A percentile compares a stretch with the other conserved stretches of the same genome.
phyloP scores from a whole-genome alignment of 257 asterid genomes.

The Nicotiana tabacum region DNA sequence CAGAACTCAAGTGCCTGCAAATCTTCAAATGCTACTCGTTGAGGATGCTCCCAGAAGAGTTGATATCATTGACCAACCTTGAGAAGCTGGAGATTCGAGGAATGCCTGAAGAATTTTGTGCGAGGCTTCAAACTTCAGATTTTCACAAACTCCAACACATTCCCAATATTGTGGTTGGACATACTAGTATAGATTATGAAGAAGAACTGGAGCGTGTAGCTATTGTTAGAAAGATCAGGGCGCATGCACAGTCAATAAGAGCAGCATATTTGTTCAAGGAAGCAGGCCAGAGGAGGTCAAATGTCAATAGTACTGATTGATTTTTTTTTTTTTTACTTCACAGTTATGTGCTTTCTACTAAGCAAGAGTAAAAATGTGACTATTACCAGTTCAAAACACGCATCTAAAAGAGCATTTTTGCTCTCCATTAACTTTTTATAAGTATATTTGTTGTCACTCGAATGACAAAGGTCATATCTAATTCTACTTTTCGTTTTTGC shows the following conservation, averaged over 20 bases:
- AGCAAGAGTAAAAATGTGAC: neutral
- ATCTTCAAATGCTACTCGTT: neutral
- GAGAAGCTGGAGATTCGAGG: slow-evolving; percentile 7
- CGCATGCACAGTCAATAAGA: neutral
- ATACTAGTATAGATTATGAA: neutral
- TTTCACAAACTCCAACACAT: neutral
- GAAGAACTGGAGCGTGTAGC: neutral
- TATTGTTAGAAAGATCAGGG: neutral
- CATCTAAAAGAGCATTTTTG: neutral
- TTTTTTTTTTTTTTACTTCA: neutral
- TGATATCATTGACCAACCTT: neutral
- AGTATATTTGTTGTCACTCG: neutral
- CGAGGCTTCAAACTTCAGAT: neutral
- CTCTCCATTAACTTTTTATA: neutral
- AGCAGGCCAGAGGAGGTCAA: neutral
- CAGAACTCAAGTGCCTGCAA: slow-evolving; percentile 7
- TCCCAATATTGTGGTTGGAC: neutral
- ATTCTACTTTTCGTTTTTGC: neutral
- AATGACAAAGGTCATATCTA: neutral
- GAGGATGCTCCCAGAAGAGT: neutral
- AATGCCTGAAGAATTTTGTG: neutral
- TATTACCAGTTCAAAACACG: neutral
- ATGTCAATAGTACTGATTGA: neutral
- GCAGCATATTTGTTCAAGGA: neutral
- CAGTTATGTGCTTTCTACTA: neutral